Percentiles rank a stretch among this genome's conserved stretches.
These are phyloP conservation scores for Moricandia arvensis DNA, from an alignment of 345 rosid species.

Conservation along the genomic window DNA sequence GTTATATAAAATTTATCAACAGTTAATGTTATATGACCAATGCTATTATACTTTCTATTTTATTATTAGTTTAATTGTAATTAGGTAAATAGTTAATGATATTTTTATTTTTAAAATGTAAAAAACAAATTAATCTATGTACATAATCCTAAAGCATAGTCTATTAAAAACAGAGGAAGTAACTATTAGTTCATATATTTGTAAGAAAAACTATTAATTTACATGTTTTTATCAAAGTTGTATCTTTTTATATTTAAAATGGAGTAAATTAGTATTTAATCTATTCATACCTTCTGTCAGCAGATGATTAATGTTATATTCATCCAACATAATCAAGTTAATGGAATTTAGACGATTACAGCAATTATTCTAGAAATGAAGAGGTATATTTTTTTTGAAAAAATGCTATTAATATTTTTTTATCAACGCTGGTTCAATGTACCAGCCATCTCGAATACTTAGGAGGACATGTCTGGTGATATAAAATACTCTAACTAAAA, in stretches of 20 bases:
- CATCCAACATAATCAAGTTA: not conserved
- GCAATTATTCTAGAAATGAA: not conserved
- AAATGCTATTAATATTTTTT: not conserved
- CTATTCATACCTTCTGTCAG: not conserved
- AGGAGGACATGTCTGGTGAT: slow-evolving; percentile 23
- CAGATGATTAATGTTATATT: not conserved
- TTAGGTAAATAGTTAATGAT: too few relatives aligned
- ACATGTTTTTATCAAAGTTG: not conserved
- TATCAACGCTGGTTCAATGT: slow-evolving; percentile 19
- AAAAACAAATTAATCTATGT: too few relatives aligned
- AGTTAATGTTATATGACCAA: too few relatives aligned
- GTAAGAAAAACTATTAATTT: too few relatives aligned
- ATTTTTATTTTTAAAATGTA: too few relatives aligned
- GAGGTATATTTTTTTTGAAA: not conserved
- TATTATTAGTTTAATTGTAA: too few relatives aligned
- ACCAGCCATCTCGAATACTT: slow-evolving; percentile 17
- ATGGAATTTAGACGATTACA: not conserved
- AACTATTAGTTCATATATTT: too few relatives aligned
- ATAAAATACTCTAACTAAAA: not conserved
- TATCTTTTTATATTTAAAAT: not conserved
- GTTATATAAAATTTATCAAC: too few relatives aligned
- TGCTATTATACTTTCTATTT: too few relatives aligned
- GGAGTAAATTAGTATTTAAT: not conserved
- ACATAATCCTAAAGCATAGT: too few relatives aligned
- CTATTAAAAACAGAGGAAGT: too few relatives aligned